Evolutionary conservation across 2,329 filamentous ascomycete species (phyloP), one percentile per base, ranked within the genome.

Genomic region (Aspergillus pseudonomiae): DNA sequence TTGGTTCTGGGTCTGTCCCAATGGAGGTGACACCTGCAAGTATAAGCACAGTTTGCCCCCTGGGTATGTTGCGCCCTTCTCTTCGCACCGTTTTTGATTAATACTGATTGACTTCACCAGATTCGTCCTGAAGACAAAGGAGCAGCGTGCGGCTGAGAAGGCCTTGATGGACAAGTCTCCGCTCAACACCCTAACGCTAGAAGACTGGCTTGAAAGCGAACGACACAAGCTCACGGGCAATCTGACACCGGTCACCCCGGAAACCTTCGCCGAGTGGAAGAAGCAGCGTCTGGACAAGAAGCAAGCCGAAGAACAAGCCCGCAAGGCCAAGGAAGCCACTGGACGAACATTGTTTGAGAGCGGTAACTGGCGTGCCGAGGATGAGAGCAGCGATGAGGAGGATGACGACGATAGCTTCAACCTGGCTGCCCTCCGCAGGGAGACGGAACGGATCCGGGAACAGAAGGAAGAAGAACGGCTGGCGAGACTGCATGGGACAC

Each of bases 1-100:
- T 67, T 99, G 95, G 95, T 98, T 99, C 82, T 99, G 95, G 95
- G 85, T 89, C 64, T 99, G 95, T 86, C 95, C 95, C 54, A 98
- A 98, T 75, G 94, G 93, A 68, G 94, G 92, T 67, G 91, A 99
- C 77, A 92, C 97, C 80, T 99, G 95, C 91, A 98, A 95, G 90
- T 99, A 99, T 78, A 94, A 91, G 81, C 95, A 99, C 79, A 93
- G 91, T 74, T 85, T 99, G 73, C 95, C 96, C 71, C 91, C 94
- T 74, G 95, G 95, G 92, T 96, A 88, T 75, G 91, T 87, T 66
- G 36, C 46, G 24, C 19, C 7, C 1, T 54, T 34, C 34, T 62
- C 30, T 21, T 63, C 43, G 46, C 60, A 6, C 43, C 41, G 59
- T 64, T 24, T 39, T 36, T 30, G 30, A 21, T n/a, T 30, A n/a